These are phyloP conservation scores for Talaromyces sp. DNA, from an alignment of 2,329 filamentous ascomycete genomes.

Conservation along the genomic window DNA sequence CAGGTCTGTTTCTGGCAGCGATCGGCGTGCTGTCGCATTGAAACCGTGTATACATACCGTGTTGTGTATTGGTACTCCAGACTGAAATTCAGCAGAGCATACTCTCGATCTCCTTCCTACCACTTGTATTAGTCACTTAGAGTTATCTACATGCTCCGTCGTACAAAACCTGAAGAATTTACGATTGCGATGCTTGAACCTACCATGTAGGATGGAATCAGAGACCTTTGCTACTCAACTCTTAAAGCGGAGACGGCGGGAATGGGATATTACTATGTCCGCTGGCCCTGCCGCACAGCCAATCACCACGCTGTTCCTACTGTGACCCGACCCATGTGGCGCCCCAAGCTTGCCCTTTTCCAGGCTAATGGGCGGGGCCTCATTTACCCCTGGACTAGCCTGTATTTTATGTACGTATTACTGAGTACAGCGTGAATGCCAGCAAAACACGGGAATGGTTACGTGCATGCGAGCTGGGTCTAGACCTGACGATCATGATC, in stretches of 20 bases:
- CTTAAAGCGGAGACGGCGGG: not conserved
- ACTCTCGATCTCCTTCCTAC: too few relatives aligned
- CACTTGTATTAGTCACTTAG: too few relatives aligned
- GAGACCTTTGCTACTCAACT: not conserved
- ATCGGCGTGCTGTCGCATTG: not conserved
- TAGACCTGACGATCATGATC: not conserved
- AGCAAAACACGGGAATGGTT: not conserved
- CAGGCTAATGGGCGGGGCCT: not conserved
- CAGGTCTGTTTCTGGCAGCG: not conserved
- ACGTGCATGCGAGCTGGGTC: not conserved
- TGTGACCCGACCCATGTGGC: not conserved
- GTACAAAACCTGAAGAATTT: too few relatives aligned
- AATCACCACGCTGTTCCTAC: not conserved
- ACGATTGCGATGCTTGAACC: too few relatives aligned
- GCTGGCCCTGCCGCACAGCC: not conserved
- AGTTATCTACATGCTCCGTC: too few relatives aligned
- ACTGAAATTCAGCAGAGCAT: too few relatives aligned
- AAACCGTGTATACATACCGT: too few relatives aligned
- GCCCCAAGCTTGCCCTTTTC: not conserved
- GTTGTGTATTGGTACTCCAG: too few relatives aligned
- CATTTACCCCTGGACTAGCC: conserved; percentile 5
- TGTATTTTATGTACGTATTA: not conserved
- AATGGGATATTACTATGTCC: conserved; percentile 4
- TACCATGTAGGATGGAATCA: too few relatives aligned
- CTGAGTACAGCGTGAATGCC: not conserved